phyloP scores from a whole-genome alignment of 2,329 filamentous ascomycete species.

The Ceratocystis papillata region DNA sequence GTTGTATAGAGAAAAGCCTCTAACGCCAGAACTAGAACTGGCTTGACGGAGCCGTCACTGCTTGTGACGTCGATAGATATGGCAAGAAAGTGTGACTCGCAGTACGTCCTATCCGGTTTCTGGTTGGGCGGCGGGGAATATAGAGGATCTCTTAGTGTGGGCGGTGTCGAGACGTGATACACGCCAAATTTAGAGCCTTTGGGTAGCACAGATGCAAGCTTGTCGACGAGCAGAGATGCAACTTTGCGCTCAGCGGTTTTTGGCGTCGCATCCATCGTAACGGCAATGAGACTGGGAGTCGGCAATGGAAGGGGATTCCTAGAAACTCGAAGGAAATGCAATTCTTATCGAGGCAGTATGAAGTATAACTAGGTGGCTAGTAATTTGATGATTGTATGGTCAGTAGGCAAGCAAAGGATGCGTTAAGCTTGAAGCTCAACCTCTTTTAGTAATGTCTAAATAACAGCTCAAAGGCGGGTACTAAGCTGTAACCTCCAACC shows the following conservation, averaged over 20 bases:
- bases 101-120: conserved; percentile 65
- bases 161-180: conserved; percentile 80
- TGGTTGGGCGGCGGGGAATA: conserved; percentile 66
- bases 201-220: conserved; percentile 43
- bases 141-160: conserved; percentile 61
- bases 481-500: not conserved
- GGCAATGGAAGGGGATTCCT: not conserved
- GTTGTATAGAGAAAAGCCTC: conserved; percentile 85
- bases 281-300: not conserved
- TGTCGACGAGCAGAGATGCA: conserved; percentile 31
- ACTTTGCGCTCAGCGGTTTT: conserved; percentile 26
- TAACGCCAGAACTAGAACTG: conserved; percentile 68
- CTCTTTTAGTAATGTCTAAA: not conserved
- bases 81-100: conserved; percentile 68
- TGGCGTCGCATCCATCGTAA: conserved; percentile 10
- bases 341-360: not conserved
- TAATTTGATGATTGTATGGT: not conserved
- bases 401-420: not conserved
- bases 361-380: not conserved
- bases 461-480: conserved; percentile 6
- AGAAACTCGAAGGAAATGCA: not conserved
- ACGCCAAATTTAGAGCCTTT: conserved; percentile 51
- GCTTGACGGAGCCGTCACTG: conserved; percentile 28
- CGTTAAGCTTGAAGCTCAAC: not conserved
- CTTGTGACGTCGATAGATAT: conserved; percentile 37